phyloP scores from a whole-genome alignment of 2,329 filamentous ascomycete genomes.

The Hymenoscyphus fraxineus region DNA sequence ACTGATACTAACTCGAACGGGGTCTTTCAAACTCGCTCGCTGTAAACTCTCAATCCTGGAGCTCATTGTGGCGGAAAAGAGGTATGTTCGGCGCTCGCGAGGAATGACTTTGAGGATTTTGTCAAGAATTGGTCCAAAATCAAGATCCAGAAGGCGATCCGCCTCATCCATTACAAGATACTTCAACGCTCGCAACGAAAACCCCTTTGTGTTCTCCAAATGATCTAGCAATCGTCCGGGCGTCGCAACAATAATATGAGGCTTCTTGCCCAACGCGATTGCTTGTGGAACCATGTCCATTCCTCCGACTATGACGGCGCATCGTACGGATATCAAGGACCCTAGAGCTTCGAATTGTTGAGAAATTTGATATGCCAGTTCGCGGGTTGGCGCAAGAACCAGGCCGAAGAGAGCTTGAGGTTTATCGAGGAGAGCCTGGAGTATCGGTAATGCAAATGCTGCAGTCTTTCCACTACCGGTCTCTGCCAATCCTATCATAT shows the following conservation, averaged over 20 bases:
- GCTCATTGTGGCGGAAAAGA: conserved; percentile 93
- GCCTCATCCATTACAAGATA: conserved; percentile 96
- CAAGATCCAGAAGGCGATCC: conserved; percentile 85
- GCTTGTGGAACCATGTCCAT: conserved; percentile 93
- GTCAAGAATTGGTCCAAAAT: conserved; percentile 88
- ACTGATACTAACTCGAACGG: conserved; percentile 76
- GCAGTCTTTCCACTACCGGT: conserved; percentile 96
- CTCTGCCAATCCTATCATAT: conserved; percentile 91
- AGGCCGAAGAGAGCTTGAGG: conserved; percentile 84
- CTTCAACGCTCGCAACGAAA: conserved; percentile 75
- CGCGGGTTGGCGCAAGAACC: conserved; percentile 86
- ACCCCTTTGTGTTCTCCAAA: conserved; percentile 94
- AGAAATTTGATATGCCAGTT: conserved; percentile 88
- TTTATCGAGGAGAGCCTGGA: conserved; percentile 85
- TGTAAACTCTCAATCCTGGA: conserved; percentile 92
- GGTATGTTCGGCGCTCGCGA: conserved; percentile 71
- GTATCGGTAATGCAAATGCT: conserved; percentile 87
- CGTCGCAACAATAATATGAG: conserved; percentile 89
- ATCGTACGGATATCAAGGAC: conserved; percentile 80
- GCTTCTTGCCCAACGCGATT: conserved; percentile 91
- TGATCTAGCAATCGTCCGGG: conserved; percentile 88
- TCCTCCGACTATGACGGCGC: conserved; percentile 83
- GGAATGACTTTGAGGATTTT: conserved; percentile 90
- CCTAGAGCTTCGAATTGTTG: conserved; percentile 85
- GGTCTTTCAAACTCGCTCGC: conserved; percentile 80